Conservation (phyloP, 371 early-diverging fungal species). For the Dichotomocladium elegans region DNA sequence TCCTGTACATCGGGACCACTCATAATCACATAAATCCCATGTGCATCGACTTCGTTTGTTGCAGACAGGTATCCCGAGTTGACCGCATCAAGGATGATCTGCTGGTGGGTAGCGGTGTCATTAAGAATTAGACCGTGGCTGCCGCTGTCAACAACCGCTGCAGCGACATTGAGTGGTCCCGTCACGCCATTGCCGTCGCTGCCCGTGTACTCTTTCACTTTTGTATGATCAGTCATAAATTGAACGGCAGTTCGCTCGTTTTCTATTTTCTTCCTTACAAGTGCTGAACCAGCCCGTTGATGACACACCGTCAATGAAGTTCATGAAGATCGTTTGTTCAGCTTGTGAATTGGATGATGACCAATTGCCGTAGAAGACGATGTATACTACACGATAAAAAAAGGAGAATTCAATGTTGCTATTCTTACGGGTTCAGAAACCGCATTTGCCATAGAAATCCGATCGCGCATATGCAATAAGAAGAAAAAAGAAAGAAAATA, state of each 20-base stretch:
- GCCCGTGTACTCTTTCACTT: slow-evolving; percentile 41
- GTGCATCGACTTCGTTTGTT: slow-evolving; percentile 32
- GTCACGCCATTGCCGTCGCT: slow-evolving; percentile 33
- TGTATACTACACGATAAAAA: slow-evolving; percentile 26
- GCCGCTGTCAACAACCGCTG: slow-evolving; percentile 39
- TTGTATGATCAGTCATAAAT: neutral
- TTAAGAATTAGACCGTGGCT: slow-evolving; percentile 39
- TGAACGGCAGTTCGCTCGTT: neutral
- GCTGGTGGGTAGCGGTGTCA: slow-evolving; percentile 24
- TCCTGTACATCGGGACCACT: slow-evolving; percentile 38
- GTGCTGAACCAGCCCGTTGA: slow-evolving; percentile 39
- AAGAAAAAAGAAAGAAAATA: slow-evolving; percentile 9
- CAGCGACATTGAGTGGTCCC: slow-evolving; percentile 44
- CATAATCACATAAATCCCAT: slow-evolving; percentile 48
- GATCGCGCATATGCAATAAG: no score
- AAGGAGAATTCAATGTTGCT: neutral
- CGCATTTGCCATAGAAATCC: no score
- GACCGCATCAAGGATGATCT: slow-evolving; percentile 40
- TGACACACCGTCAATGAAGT: slow-evolving; percentile 44
- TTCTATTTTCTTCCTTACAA: slow-evolving; percentile 20
- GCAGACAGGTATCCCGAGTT: slow-evolving; percentile 44
- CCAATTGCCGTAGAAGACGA: slow-evolving; percentile 55
- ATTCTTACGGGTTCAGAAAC: no score
- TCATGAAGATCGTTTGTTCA: slow-evolving; percentile 39
- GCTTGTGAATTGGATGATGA: slow-evolving; percentile 20